A percentile compares a stretch with the other conserved stretches of the same genome.
phyloP scores from a whole-genome alignment of 2,329 filamentous ascomycete genomes.

The Nothophoma quercina region DNA sequence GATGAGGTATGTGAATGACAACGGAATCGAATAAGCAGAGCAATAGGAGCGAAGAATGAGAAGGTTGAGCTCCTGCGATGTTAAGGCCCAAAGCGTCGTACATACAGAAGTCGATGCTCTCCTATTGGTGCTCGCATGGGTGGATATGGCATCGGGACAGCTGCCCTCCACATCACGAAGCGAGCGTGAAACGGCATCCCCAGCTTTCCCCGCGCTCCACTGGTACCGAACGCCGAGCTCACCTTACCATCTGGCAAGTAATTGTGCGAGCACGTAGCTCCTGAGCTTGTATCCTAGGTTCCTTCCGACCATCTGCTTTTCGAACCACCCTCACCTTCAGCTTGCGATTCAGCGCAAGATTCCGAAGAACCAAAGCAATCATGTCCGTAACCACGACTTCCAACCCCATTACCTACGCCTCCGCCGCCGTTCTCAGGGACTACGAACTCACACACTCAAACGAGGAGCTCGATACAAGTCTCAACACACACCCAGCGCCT shows the following conservation, averaged over 20 bases:
- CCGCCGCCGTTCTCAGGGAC: slow-evolving; percentile 52
- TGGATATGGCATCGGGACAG: not conserved
- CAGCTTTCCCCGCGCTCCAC: slow-evolving; percentile 15
- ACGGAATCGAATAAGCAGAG: not conserved
- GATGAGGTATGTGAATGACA: not conserved
- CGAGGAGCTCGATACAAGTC: slow-evolving; percentile 34
- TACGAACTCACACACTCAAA: slow-evolving; percentile 57
- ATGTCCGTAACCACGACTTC: slow-evolving; percentile 57
- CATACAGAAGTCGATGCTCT: not conserved
- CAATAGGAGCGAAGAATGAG: not conserved
- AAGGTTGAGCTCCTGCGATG: not conserved
- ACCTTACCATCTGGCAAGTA: no score
- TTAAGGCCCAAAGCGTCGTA: not conserved
- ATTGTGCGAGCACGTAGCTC: not conserved
- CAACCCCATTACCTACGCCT: slow-evolving; percentile 49
- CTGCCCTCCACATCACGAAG: slow-evolving; percentile 9
- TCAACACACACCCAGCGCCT: slow-evolving; percentile 39
- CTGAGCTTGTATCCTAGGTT: not conserved
- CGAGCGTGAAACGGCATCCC: not conserved
- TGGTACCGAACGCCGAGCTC: slow-evolving; percentile 3
- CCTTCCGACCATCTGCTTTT: no score
- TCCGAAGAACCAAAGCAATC: slow-evolving; percentile 10
- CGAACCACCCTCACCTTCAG: no score
- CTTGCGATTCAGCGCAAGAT: no score
- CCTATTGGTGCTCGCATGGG: slow-evolving; percentile 9